Evolutionary conservation across 306 rosid species (phyloP).

Genomic region (Quercus aquifolioides): DNA sequence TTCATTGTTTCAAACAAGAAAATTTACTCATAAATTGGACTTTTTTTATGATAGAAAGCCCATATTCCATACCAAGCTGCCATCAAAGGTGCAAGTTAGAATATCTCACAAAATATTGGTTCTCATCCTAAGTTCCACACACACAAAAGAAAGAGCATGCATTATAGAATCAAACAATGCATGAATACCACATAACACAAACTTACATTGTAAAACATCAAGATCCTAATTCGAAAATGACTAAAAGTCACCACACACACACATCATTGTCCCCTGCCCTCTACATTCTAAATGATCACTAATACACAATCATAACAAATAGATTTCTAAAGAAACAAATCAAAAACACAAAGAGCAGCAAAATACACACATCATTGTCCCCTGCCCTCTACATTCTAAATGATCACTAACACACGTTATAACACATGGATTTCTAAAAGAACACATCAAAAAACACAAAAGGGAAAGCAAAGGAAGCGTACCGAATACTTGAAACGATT

Average conservation of each 20-base stretch:
- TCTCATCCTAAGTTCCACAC: neutral
- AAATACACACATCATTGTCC: no score
- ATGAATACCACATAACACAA: neutral
- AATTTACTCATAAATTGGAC: no score
- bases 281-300: neutral
- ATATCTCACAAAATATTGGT: neutral
- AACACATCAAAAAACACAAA: neutral
- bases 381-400: no score
- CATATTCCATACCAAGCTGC: neutral
- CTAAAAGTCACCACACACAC: neutral
- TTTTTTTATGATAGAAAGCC: no score
- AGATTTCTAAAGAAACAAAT: no score
- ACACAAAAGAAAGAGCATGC: neutral
- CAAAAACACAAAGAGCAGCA: no score
- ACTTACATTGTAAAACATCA: neutral
- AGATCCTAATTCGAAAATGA: neutral
- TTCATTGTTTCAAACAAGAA: no score
- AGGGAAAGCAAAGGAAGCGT: neutral
- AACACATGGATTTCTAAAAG: neutral
- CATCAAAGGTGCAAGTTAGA: neutral
- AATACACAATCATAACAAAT: no score
- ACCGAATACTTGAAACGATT: conserved; percentile 71
- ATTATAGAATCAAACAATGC: neutral
- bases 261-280: neutral
- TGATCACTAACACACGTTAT: neutral